Evolutionary conservation across 1,284 basidiomycete species (phyloP).

Genomic region (Rhodotorula sp.): DNA sequence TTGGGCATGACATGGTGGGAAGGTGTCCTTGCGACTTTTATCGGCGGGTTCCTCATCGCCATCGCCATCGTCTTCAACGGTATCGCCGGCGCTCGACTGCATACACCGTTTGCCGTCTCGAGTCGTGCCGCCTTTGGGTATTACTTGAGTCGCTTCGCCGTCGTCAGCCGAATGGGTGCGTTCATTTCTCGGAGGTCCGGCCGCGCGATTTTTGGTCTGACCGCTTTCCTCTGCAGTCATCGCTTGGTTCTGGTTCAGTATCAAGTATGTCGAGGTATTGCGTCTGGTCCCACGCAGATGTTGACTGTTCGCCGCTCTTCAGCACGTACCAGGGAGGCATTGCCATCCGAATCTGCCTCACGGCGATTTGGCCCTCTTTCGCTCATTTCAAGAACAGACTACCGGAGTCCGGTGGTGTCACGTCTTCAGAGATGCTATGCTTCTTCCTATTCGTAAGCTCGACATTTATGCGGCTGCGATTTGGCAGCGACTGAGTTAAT

Average conservation of each 20-base stretch:
- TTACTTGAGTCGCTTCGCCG: conserved; percentile 67
- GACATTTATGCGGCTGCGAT: too few species aligned
- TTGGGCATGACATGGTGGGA: conserved; percentile 28
- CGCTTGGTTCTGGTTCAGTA: conserved; percentile 41
- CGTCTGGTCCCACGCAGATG: conserved; percentile 53
- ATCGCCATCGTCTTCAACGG: conserved; percentile 42
- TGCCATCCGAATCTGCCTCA: conserved; percentile 23
- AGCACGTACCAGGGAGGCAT: conserved; percentile 26
- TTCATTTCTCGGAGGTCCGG: too few species aligned
- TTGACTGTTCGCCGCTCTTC: conserved; percentile 4
- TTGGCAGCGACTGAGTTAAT: too few species aligned
- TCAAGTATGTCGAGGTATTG: conserved; percentile 48
- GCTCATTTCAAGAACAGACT: conserved; percentile 26
- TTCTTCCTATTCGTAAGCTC: conserved; percentile 68
- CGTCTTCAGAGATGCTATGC: conserved; percentile 60
- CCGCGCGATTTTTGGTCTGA: too few species aligned
- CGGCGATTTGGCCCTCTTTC: conserved; percentile 46
- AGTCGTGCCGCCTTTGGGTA: conserved; percentile 75
- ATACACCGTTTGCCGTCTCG: conserved; percentile 61
- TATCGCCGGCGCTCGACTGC: conserved; percentile 19
- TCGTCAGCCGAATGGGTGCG: conserved; percentile 46
- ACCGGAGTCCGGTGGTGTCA: conserved; percentile 25
- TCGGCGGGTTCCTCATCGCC: conserved; percentile 33
- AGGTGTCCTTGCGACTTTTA: conserved; percentile 20
- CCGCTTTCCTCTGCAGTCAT: conserved; percentile 2